A percentile compares a stretch with the other conserved stretches of the same genome.
These are phyloP conservation scores for Trichothecium sympodiale DNA, from an alignment of 2,329 filamentous ascomycete genomes.

Conservation along the genomic window DNA sequence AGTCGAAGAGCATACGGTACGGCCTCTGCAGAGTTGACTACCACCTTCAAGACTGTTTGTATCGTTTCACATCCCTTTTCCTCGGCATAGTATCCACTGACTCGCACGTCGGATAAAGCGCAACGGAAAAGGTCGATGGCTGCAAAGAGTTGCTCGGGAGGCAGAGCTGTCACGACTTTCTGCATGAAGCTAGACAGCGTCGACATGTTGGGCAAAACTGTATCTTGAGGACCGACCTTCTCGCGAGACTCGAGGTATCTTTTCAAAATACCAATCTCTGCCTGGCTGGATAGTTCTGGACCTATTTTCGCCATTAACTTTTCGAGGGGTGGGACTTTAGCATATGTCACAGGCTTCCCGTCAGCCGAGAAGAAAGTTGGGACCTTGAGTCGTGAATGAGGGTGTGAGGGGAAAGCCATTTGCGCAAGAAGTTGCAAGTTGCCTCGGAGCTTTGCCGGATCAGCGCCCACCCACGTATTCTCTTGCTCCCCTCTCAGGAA, in stretches of 20 bases:
- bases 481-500: constrained; percentile 67
- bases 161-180: constrained; percentile 41
- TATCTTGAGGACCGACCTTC: constrained; percentile 48
- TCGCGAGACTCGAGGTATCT: constrained; percentile 58
- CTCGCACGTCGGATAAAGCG: constrained; percentile 63
- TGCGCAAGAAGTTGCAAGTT: constrained; percentile 66
- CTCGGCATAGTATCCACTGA: constrained; percentile 75
- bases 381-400: constrained; percentile 59
- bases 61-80: constrained; percentile 57
- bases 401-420: constrained; percentile 65
- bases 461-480: constrained; percentile 72
- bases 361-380: constrained; percentile 57
- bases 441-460: constrained; percentile 53
- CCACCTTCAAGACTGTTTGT: constrained; percentile 43
- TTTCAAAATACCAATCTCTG: constrained; percentile 52
- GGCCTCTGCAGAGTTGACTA: constrained; percentile 39
- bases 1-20: constrained; percentile 76
- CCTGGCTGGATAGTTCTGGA: constrained; percentile 36
- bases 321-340: constrained; percentile 69
- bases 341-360: constrained; percentile 58
- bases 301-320: constrained; percentile 78
- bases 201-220: constrained; percentile 59
- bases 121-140: constrained; percentile 77
- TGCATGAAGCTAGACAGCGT: constrained; percentile 53
- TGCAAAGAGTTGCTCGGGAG: constrained; percentile 60